These are phyloP conservation scores for Cryptococcus maquisensis DNA, from an alignment of 1,284 basidiomycete genomes.

Conservation along the genomic window DNA sequence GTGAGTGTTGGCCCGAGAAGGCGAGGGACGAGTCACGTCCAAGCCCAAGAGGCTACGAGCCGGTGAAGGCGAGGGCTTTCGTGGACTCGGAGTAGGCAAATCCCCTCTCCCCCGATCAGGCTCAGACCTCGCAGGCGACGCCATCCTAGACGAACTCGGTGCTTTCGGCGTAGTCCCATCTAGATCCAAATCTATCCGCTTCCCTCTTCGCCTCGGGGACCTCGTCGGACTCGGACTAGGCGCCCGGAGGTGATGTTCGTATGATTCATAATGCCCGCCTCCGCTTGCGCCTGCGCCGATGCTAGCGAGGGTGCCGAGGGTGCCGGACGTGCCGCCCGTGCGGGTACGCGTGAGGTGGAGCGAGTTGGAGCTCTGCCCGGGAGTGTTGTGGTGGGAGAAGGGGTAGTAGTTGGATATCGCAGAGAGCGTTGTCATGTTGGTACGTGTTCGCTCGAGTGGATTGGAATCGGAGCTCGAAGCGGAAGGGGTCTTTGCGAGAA, in stretches of 20 bases:
- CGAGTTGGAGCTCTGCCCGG: conserved; percentile 1
- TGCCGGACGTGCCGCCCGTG: conserved; percentile 7
- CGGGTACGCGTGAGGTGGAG: conserved; percentile 8
- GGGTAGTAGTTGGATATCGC: conserved; percentile 3
- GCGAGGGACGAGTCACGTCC: not conserved
- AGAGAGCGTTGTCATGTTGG: conserved; percentile 12
- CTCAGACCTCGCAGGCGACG: not conserved
- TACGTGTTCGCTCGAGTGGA: conserved; percentile 13
- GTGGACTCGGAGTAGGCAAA: not conserved
- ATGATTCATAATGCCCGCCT: conserved; percentile 19
- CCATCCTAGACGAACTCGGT: not conserved
- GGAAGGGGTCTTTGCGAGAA: conserved; percentile 25
- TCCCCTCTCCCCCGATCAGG: not conserved
- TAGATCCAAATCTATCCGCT: too few relatives aligned
- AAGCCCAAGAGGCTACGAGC: not conserved
- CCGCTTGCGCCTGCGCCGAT: too few relatives aligned
- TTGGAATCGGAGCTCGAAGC: conserved; percentile 19
- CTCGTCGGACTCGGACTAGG: not conserved
- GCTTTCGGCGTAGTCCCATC: not conserved
- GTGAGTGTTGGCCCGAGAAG: not conserved
- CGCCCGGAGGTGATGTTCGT: conserved; percentile 30
- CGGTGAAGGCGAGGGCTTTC: too few relatives aligned
- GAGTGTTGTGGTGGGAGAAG: not conserved
- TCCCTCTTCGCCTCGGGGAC: too few relatives aligned
- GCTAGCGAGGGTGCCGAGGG: too few relatives aligned